Conservation (phyloP, 2,329 filamentous ascomycete species). For the Beauveria sp. region DNA sequence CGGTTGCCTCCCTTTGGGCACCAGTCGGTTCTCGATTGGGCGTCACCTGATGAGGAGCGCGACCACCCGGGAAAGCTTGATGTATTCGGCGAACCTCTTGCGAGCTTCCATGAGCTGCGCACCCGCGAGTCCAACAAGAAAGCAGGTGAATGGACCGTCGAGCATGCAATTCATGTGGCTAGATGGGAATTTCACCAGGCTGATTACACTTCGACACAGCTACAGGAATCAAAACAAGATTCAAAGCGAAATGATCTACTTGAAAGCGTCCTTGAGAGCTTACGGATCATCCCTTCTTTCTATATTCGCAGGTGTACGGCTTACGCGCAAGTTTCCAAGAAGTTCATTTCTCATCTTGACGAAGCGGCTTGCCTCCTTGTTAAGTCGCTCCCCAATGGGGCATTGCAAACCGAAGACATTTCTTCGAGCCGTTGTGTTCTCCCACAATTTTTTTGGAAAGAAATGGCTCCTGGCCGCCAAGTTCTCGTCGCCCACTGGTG, state of each 20-base stretch:
- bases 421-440: too few relatives aligned
- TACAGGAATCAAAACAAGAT: too few relatives aligned
- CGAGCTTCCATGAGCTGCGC: not conserved
- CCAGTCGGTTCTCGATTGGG: not conserved
- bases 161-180: not conserved
- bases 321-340: too few relatives aligned
- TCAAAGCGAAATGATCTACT: not conserved
- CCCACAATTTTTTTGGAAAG: too few relatives aligned
- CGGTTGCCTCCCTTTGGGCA: not conserved
- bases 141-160: not conserved
- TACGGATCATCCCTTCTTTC: too few relatives aligned
- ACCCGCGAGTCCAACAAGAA: not conserved
- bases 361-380: too few relatives aligned
- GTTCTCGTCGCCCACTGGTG: not conserved
- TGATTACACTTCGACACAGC: not conserved
- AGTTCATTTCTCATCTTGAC: too few relatives aligned
- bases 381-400: too few relatives aligned
- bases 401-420: too few relatives aligned
- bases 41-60: not conserved
- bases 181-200: not conserved
- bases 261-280: too few relatives aligned
- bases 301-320: too few relatives aligned
- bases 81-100: rapidly evolving
- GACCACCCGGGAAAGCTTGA: not conserved
- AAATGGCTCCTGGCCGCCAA: not conserved